Evolutionary conservation across 2,329 filamentous ascomycete genomes (phyloP), one percentile per base, ranked within the genome.

Genomic region (Beauveria caledonica): DNA sequence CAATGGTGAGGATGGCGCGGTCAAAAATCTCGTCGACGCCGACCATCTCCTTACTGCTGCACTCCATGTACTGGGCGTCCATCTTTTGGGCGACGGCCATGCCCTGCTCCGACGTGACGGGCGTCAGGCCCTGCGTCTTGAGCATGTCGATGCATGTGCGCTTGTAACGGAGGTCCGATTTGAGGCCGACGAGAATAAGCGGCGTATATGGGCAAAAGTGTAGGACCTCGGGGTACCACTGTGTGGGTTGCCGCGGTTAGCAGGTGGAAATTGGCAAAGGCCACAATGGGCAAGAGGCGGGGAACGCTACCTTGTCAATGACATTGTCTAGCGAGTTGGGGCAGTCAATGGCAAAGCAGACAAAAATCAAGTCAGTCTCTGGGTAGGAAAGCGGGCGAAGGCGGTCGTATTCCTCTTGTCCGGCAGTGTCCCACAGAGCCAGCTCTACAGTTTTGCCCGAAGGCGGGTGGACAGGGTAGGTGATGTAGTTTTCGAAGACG

Each of bases 401-500:
- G 68, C 94, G 87, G 80, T 99, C 94, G 74, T 99, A 99, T 77
- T 97, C 94, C 76, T 99, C 94, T 76, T 99, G 94, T 44, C 94
- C 94, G 68, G 94, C 94, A 29, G 94, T 99, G 76, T 99, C 94
- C 94, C 94, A 99, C 57, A 99, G 83, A 45, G 94, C 94, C 63
- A 99, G 85, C 78, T 99, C 94, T 66, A 99, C 92, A 61, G 88
- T 92, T 82, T 97, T 97, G 71, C 93, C 92, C 13, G 88, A 90
- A 49, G 86, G 85, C 65, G 86, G 85, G 77, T 99, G 94, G 62
- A 87, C 89, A 61, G 93, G 95, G 74, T 96, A 93, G 59, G 94
- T 97, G 77, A 99, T 97, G 84, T 99, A 99, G 80, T 99, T 99
- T 73, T 99, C 94, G 74, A 99, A 99, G 57, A 99, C 94, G 2